Evolutionary conservation across 2,329 filamentous ascomycete genomes (phyloP), one percentile per base, ranked within the genome.

Genomic region (Exophiala viscosa): DNA sequence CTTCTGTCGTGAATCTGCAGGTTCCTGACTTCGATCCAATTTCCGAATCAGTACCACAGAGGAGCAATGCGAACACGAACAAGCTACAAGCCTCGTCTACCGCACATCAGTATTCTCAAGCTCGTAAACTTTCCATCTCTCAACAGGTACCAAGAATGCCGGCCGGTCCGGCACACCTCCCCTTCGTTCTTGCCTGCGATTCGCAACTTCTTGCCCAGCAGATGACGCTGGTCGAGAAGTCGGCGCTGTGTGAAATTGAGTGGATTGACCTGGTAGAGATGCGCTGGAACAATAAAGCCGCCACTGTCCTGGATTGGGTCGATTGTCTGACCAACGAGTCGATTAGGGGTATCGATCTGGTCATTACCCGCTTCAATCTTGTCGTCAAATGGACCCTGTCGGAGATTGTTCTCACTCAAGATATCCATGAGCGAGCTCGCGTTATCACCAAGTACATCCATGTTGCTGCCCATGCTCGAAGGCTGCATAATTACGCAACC

Each of bases 321-420:
- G 76, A 82, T 46, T 85, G 83, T 62, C 73, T 85, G 15, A 72
- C 75, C 40, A 71, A 74, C 10, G 75, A 79, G 39, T 76, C 75
- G 15, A 55, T 60, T 33, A 75, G 73, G 43, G 83, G 83, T 28
- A 81, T 86, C 39, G 83, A 85, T 55, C 70, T 86, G 33, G 82
- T 85, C 54, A 83, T 84, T 45, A 80, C 82, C 18, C 80, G 83
- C 20, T 85, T 85, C 72, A 86, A 86, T 57, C 70, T 86, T 3
- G 79, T 85, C 58, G 81, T 84, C 54, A 85, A 85, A 69, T 86
- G 83, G 83, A 77, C 77, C 7, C 69, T 84, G 9, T 85, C 82
- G 0, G 81, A 85, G 61, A 77, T 82, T 56, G 69, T 86, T 9
- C 73, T 86, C 14, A 85, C 81, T 0, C 74, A 76, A 32, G 73